Evolutionary conservation across 176 grass and related monocot genomes (phyloP), one percentile per base, ranked within the genome.

Genomic region (Zoysia pacifica): DNA sequence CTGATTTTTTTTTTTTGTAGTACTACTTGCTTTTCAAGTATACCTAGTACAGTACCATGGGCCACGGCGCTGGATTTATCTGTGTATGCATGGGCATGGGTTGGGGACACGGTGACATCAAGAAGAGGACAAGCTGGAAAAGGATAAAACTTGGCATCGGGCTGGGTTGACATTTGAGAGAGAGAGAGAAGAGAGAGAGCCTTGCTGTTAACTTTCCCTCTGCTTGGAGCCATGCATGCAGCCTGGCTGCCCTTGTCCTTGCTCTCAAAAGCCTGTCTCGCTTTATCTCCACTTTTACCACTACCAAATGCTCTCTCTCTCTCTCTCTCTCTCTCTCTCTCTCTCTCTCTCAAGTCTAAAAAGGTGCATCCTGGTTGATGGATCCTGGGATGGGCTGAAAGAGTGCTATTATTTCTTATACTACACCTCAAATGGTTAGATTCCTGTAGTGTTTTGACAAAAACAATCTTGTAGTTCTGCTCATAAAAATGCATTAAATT

Each of bases 111-210:
- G 10, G 49, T 71, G 77, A 81, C 87, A 89, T 28, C 6, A 58
- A 75, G n/a, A 89, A 81, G 38, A 81, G 12, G 87, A 85, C 82
- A 80, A 77, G 4, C 7, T 2, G 15, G 82, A 89, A 85, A 89
- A 72, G 56, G 50, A 60, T 80, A 65, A 85, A 84, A 67, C 59
- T 50, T 76, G 36, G 71, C 62, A 40, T 65, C 12, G 18, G 48
- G 43, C 20, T 76, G 56, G 82, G 87, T 89, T 89, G 87, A 89
- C 87, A 85, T 85, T 52, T 60, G n/a, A 60, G 37, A 63, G 19
- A 28, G 28, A 28, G 28, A 28, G 28, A 28, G 28, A 28, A 28
- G 28, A 71, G 59, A 76, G 76, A 63, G 43, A 36, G 62, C 28
- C 8, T 79, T 77, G 74, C 86, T 60, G 72, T 45, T 19, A 81